phyloP scores from a whole-genome alignment of 116 monocot species.

The Cymodocea nodosa region DNA sequence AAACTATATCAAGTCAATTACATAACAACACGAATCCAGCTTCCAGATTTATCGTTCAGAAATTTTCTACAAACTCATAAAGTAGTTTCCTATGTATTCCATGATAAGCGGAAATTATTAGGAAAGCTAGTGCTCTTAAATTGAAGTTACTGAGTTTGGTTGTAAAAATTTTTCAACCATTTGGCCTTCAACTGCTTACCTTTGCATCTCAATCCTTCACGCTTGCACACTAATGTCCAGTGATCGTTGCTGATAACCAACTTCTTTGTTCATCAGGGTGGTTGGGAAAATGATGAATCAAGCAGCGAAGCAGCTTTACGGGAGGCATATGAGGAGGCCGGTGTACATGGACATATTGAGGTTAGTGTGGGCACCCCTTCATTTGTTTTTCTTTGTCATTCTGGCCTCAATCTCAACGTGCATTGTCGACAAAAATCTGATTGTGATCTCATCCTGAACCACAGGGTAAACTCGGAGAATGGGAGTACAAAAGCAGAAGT shows the following conservation, averaged over 20 bases:
- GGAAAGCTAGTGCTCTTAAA: too few relatives aligned
- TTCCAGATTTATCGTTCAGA: too few relatives aligned
- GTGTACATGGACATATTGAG: slow-evolving; percentile 48
- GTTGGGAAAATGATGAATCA: slow-evolving; percentile 66
- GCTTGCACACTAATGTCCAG: not conserved
- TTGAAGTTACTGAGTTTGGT: too few relatives aligned
- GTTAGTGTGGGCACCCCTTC: slow-evolving; percentile 2
- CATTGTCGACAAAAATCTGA: not conserved
- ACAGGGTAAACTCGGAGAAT: slow-evolving; percentile 20
- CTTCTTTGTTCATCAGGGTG: slow-evolving; percentile 34
- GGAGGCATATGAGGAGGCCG: slow-evolving; percentile 77
- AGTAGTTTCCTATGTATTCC: too few relatives aligned
- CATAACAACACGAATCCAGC: too few relatives aligned
- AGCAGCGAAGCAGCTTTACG: slow-evolving; percentile 39
- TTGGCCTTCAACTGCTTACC: too few relatives aligned
- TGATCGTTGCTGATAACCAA: not conserved
- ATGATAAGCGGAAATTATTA: too few relatives aligned
- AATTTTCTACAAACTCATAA: too few relatives aligned
- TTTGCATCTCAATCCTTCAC: not conserved
- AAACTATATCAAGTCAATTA: too few relatives aligned
- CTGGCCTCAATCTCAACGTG: not conserved
- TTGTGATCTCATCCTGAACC: not conserved
- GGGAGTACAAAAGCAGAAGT: slow-evolving; percentile 33
- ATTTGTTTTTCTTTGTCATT: not conserved
- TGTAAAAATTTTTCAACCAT: too few relatives aligned